Base-by-base conservation (phyloP, 768 basidiomycete genomes). In the Auricularia cornea region DNA sequence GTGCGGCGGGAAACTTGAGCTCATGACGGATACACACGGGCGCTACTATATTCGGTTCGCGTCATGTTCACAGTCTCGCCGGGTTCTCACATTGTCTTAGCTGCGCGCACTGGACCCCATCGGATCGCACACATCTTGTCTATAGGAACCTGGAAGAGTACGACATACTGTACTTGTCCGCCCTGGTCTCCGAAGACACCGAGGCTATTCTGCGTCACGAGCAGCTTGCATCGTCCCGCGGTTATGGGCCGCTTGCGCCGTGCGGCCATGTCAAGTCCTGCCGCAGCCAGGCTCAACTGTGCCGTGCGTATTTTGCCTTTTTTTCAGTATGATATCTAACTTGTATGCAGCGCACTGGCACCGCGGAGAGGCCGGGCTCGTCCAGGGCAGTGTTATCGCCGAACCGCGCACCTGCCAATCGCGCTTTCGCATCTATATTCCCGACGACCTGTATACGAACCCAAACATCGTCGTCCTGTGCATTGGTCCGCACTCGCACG, bases 121-220 rank as follows among this genome's bases (percentile, higher is more conserved):
- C 33, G 11, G 54, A 66, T 32, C 63, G 14, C 3, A 38, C 61
- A 1, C 73, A 72, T 51, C 60, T 74, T n/a, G 61, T 68, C 16
- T 44, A 72, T 3, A 33, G 62, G 1, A 72, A 67, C 23, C 60
- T 74, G 5, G 62, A 71, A 18, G 67, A 69, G 11, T 68, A 68
- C 56, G 62, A 72, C 48, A 62, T 64, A 11, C 18, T 35, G 1
- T 74, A 74, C 54, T 64, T 74, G 0, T 41, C 29, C 10, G 71
- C 71, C 3, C 48, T 74, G 1, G 63, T 74, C 28, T 16, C 62
- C 3, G 40, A 63, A 6, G n/a, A 60, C 28, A 5, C 12, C 1
- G 12, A 4, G 1, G 26, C 35, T 32, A 66, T 66, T 62, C 12
- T 59, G 1, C 18, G 8, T 0, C 54, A 60, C 28, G 60, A 69